Conservation (phyloP, 441 rosid genomes). For the Eutrema salsugineum region DNA sequence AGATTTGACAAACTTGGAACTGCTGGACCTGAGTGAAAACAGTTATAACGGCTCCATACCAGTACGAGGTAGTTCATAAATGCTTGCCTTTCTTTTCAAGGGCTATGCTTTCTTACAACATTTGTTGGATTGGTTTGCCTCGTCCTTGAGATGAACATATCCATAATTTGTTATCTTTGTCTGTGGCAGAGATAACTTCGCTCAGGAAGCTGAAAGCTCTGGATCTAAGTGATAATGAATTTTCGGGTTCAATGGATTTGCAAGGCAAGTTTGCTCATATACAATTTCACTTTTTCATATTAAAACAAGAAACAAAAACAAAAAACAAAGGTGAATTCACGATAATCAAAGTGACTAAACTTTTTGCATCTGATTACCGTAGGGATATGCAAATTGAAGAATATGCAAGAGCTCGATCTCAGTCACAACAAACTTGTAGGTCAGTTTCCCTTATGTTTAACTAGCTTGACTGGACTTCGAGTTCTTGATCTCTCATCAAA, state of each 20-base stretch:
- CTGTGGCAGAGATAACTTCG: background rate
- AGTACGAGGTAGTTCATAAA: too few species aligned
- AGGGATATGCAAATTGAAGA: background rate
- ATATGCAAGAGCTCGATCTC: background rate
- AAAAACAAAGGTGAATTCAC: too few species aligned
- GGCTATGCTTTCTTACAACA: background rate
- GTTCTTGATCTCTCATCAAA: slow-evolving; percentile 17
- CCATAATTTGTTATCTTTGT: background rate
- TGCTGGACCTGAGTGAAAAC: too few species aligned
- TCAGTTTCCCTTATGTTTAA: background rate
- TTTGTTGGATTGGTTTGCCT: background rate
- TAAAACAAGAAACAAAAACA: too few species aligned
- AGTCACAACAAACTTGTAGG: background rate
- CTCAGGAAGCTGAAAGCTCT: slow-evolving; percentile 5
- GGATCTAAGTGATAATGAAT: background rate
- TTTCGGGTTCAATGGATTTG: background rate
- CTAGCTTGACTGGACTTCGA: background rate
- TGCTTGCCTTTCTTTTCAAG: too few species aligned
- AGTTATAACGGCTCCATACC: too few species aligned
- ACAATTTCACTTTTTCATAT: too few species aligned
- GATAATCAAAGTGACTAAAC: background rate
- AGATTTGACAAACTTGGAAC: too few species aligned
- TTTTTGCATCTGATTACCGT: background rate
- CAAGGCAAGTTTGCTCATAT: too few species aligned
- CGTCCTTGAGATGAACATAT: background rate